Evolutionary conservation across 169 alveolate species (phyloP).

Genomic region (Cyclospora cayetanensis): DNA sequence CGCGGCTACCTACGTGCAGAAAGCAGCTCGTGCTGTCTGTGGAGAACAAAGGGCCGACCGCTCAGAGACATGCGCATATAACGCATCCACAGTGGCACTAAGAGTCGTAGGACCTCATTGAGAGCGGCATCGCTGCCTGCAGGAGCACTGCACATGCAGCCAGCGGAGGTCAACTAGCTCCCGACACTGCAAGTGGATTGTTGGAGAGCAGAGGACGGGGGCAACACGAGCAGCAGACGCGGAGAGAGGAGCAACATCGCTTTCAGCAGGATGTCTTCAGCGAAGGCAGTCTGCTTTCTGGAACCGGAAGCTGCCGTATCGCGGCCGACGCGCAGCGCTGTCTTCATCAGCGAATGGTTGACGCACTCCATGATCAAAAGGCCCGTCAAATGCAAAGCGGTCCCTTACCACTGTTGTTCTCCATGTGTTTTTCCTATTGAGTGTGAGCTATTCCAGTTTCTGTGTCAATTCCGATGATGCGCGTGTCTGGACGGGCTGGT

Average conservation of each 20-base stretch:
- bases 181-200: too few species aligned
- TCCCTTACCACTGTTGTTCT: not conserved
- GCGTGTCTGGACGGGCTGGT: not conserved
- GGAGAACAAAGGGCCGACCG: too few species aligned
- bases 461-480: not conserved
- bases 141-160: too few species aligned
- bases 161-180: too few species aligned
- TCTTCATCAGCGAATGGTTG: not conserved
- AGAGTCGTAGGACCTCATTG: too few species aligned
- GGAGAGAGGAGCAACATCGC: not conserved
- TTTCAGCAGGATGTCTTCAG: not conserved
- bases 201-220: too few species aligned
- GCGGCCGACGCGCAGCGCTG: not conserved
- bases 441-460: not conserved
- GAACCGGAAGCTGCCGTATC: not conserved
- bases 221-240: not conserved
- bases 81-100: too few species aligned
- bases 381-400: not conserved
- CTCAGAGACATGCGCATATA: too few species aligned
- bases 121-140: too few species aligned
- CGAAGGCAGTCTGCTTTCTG: not conserved
- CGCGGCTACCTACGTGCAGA: too few species aligned
- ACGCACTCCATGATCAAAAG: not conserved
- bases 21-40: too few species aligned
- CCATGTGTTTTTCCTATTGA: not conserved